Base-by-base conservation (phyloP, 768 basidiomycete genomes). In the Xerocomus spinulosus region DNA sequence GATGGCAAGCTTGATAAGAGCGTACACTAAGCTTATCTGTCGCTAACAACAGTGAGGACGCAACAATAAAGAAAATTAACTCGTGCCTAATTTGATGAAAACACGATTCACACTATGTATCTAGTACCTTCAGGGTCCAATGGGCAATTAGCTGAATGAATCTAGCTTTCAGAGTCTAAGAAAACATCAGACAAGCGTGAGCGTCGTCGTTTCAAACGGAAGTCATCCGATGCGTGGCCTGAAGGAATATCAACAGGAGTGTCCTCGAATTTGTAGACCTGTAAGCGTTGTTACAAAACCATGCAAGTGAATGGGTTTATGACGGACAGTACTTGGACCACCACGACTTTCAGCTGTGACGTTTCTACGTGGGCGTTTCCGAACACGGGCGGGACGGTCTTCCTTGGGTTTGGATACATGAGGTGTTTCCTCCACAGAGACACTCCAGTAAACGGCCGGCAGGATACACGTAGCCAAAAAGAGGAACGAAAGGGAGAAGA, bases 401-500 rank as follows among this genome's bases (percentile, higher is more conserved):
- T 59, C 60, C 43, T 41, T 67, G 49, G 41, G 26, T 24, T 49
- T 57, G 3, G 48, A 26, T 30, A 32, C 32, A 17, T 17, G 18
- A 12, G 21, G 17, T 12, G 45, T 44, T 32, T 61, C 59, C 18
- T 62, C 59, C 36, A 21, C 32, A 38, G 58, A 34, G 41, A 46
- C 44, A 15, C 41, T 58, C 63, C 59, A 53, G 13, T 70, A 60
- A 28, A 73, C 65, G 2, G 68, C 64, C n/a, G 82, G 79, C 8
- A 83, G 68, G 42, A 82, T 62, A 52, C 76, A 83, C 8, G 68
- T 70, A 10, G 68, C 75, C n/a, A 83, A 58, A 24, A 77, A 64
- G 20, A 73, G 46, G 28, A 73, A 64, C 25, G 77, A 64, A 32
- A 82, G 70, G 25, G 70, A 55, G 50, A 80, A 67, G 68, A 82